phyloP scores from a whole-genome alignment of 768 basidiomycete species.

The Leccinellum luteum region DNA sequence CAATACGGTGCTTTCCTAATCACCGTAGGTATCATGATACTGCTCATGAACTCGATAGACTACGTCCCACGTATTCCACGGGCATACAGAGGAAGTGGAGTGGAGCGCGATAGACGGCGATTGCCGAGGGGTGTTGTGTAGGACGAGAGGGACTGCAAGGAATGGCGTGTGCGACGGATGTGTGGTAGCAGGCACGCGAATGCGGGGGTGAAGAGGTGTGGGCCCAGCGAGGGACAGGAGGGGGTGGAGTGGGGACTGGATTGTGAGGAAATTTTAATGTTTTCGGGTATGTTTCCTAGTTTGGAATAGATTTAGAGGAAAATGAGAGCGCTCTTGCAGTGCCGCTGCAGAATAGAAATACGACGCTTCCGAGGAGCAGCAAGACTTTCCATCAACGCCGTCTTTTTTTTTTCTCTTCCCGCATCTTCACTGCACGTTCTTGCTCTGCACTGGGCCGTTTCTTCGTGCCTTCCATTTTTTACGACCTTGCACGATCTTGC shows the following conservation, averaged over 20 bases:
- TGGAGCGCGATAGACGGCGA: conserved; percentile 11
- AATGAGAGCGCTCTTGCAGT: conserved; percentile 21
- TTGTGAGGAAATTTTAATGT: conserved; percentile 3
- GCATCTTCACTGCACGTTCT: conserved; percentile 21
- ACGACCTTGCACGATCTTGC: conserved; percentile 65
- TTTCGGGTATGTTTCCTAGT: neutral
- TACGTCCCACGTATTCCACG: neutral
- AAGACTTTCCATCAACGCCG: conserved; percentile 34
- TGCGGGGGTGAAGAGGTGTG: neutral
- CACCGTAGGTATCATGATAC: neutral
- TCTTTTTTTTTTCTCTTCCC: conserved; percentile 28
- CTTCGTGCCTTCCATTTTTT: conserved; percentile 41
- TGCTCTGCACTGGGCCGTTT: conserved; percentile 27
- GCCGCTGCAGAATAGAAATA: conserved; percentile 33
- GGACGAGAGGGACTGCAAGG: neutral
- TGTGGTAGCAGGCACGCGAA: neutral
- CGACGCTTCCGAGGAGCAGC: conserved; percentile 30
- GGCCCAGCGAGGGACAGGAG: neutral
- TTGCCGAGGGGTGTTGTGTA: conserved; percentile 11
- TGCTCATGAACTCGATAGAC: neutral
- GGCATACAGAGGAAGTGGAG: neutral
- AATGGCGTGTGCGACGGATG: neutral
- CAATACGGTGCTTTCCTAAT: neutral
- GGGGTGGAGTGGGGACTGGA: neutral
- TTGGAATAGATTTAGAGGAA: conserved; percentile 16